phyloP scores from a whole-genome alignment of 2,329 filamentous ascomycete species.

The Arthrinium phaeospermum region DNA sequence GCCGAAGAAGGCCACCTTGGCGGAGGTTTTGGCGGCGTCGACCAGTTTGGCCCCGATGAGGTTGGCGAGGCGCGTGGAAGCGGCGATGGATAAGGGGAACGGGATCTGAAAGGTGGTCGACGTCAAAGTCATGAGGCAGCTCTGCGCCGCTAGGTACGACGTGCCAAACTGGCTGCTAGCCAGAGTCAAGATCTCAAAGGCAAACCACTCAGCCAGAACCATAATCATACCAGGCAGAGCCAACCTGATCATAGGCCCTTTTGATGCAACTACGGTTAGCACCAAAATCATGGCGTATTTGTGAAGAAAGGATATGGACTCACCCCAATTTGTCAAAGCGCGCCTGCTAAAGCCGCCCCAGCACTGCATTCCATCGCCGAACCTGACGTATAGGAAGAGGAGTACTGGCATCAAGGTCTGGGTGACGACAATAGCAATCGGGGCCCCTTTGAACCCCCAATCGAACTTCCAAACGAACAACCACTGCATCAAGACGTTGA shows the following conservation, averaged over 20 bases:
- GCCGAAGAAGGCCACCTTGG: slow-evolving; percentile 73
- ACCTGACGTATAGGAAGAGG: slow-evolving; percentile 76
- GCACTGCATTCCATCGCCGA: slow-evolving; percentile 74
- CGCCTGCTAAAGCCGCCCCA: slow-evolving; percentile 80
- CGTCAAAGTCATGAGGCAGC: slow-evolving; percentile 78
- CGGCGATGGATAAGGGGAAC: slow-evolving; percentile 88
- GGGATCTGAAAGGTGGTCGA: slow-evolving; percentile 88
- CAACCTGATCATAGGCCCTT: slow-evolving; percentile 78
- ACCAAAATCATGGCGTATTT: neutral
- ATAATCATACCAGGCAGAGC: slow-evolving; percentile 90
- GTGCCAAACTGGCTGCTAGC: slow-evolving; percentile 80
- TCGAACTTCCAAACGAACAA: slow-evolving; percentile 75
- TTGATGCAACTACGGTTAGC: slow-evolving; percentile 14
- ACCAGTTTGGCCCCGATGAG: slow-evolving; percentile 86
- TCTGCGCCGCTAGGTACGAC: slow-evolving; percentile 84
- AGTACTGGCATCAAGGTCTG: slow-evolving; percentile 76
- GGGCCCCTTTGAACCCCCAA: slow-evolving; percentile 77
- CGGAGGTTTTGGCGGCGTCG: slow-evolving; percentile 78
- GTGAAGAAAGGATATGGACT: slow-evolving; percentile 29
- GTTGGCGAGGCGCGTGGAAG: slow-evolving; percentile 88
- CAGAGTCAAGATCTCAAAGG: slow-evolving; percentile 91
- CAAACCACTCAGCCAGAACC: slow-evolving; percentile 92
- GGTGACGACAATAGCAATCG: slow-evolving; percentile 76
- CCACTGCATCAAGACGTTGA: slow-evolving; percentile 81
- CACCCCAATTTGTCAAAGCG: slow-evolving; percentile 74